These are phyloP conservation scores for Xylaria castorea DNA, from an alignment of 495 filamentous ascomycete species.

Conservation along the genomic window DNA sequence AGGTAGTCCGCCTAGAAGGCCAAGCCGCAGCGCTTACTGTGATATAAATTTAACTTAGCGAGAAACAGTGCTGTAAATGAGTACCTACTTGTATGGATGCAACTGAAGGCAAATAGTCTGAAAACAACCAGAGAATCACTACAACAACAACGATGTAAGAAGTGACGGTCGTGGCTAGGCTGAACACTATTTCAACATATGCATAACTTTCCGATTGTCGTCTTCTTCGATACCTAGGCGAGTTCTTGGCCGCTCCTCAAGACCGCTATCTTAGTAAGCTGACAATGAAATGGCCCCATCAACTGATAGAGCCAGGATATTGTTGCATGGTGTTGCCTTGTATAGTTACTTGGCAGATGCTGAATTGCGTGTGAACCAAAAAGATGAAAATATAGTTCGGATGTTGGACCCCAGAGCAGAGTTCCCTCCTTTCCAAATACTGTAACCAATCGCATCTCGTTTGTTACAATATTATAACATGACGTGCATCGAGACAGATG, in stretches of 20 bases:
- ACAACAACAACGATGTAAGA: neutral
- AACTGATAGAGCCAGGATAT: neutral
- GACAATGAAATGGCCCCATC: conserved; percentile 17
- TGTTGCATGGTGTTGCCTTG: neutral
- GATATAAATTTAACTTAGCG: neutral
- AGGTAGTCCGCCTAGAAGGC: neutral
- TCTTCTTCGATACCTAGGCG: neutral
- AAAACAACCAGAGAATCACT: neutral
- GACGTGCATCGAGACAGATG: conserved; percentile 31
- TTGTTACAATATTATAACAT: neutral
- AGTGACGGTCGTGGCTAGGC: neutral
- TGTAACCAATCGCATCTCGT: neutral
- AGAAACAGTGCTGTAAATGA: neutral
- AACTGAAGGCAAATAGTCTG: neutral
- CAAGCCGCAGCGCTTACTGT: conserved; percentile 10
- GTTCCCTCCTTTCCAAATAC: neutral
- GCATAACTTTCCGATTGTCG: neutral
- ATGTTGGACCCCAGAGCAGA: neutral
- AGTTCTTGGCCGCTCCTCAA: neutral
- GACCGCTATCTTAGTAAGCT: conserved; percentile 14
- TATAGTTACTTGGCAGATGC: neutral
- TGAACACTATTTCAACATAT: neutral
- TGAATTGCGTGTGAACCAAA: neutral
- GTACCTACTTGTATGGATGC: neutral
- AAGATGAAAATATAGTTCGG: neutral